phyloP scores from a whole-genome alignment of 208 protist genomes.

The Wallacemonas sp. region DNA sequence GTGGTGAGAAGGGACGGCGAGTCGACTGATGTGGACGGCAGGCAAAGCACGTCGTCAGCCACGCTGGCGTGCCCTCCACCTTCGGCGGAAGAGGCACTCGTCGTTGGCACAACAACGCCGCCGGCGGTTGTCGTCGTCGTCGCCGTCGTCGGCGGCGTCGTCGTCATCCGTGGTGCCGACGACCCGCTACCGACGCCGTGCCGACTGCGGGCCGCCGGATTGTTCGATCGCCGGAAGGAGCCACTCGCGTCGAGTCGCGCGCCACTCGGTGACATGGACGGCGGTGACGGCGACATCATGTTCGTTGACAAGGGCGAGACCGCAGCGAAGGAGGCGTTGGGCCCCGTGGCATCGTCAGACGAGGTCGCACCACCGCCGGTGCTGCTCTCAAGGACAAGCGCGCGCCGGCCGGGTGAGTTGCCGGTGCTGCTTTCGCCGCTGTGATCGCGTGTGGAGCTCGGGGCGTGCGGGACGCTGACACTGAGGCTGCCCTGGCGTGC shows the following conservation, averaged over 20 bases:
- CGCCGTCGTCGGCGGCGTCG: neutral
- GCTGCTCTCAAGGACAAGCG: no score
- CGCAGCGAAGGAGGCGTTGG: neutral
- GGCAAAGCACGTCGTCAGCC: neutral
- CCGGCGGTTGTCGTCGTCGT: neutral
- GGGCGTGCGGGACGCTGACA: no score
- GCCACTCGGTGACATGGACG: neutral
- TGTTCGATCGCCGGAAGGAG: neutral
- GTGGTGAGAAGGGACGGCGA: constrained; percentile 11
- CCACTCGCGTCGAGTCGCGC: neutral
- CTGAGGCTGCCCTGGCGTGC: no score
- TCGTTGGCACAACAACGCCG: no score
- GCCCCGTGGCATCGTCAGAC: neutral
- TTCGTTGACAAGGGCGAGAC: neutral
- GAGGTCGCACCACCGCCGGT: no score
- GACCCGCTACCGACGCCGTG: neutral
- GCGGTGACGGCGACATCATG: neutral
- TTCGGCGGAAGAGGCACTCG: neutral
- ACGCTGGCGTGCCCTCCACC: neutral
- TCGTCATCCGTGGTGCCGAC: neutral
- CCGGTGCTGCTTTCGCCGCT: no score
- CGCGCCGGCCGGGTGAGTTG: no score
- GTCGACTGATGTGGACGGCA: neutral
- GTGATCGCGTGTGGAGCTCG: no score
- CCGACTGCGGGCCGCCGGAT: neutral